Evolutionary conservation across 2,329 filamentous ascomycete genomes (phyloP).

Genomic region (Samsoniella hepiali): DNA sequence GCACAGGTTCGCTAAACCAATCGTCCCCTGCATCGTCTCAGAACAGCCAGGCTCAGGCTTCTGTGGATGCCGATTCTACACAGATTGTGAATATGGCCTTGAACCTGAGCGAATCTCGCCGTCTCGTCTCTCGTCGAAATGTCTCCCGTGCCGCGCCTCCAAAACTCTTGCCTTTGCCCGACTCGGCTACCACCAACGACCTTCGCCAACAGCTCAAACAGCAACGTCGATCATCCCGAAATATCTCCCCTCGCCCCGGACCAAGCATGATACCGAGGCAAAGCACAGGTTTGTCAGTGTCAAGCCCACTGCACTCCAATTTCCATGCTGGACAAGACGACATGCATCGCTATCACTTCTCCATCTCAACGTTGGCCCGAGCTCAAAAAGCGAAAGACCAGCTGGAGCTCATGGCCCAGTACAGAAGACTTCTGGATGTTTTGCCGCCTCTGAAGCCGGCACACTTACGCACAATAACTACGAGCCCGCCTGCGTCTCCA

Average conservation of each 20-base stretch:
- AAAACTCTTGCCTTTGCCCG: constrained; percentile 49
- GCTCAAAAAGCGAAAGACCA: constrained; percentile 81
- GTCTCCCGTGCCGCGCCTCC: constrained; percentile 50
- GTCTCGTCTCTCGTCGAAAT: constrained; percentile 58
- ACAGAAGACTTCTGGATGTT: constrained; percentile 73
- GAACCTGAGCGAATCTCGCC: constrained; percentile 78
- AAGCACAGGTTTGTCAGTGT: constrained; percentile 38
- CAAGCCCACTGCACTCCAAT: constrained; percentile 45
- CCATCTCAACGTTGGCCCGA: constrained; percentile 74
- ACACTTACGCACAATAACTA: constrained; percentile 36
- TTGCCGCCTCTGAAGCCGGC: constrained; percentile 67
- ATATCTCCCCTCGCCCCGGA: constrained; percentile 56
- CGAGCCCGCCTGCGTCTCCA: constrained; percentile 43
- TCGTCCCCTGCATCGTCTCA: constrained; percentile 11
- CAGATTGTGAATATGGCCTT: constrained; percentile 93
- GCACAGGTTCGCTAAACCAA: constrained; percentile 10
- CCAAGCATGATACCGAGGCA: constrained; percentile 40
- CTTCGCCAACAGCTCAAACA: constrained; percentile 69
- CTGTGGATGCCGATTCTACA: constrained; percentile 70
- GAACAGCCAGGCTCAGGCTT: constrained; percentile 27
- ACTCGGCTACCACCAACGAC: constrained; percentile 54
- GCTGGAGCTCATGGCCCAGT: constrained; percentile 82
- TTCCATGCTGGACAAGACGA: constrained; percentile 41
- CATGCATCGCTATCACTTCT: constrained; percentile 63
- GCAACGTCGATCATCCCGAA: constrained; percentile 61